Evolutionary conservation across 176 grass and related monocot species (phyloP).

Genomic region (Dendrocalamus sinicus): DNA sequence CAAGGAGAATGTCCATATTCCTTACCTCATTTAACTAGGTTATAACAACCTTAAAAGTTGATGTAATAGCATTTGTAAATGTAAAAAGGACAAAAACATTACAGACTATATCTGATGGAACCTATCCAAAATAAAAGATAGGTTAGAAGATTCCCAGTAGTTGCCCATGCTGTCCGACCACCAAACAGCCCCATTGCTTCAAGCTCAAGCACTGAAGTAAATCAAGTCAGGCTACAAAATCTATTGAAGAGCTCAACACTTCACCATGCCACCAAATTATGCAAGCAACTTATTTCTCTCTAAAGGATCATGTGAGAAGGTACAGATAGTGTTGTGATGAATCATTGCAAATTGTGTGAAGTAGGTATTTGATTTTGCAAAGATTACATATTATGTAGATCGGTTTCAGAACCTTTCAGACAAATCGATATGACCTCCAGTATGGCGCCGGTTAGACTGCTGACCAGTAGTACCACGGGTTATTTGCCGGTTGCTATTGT

Average conservation of each 20-base stretch:
- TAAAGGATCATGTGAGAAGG: too few relatives aligned
- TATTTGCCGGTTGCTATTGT: too few relatives aligned
- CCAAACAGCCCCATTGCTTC: slow-evolving; percentile 29
- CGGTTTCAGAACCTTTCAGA: too few relatives aligned
- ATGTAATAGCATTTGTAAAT: slow-evolving; percentile 4
- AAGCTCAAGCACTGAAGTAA: slow-evolving; percentile 46
- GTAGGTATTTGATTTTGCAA: too few relatives aligned
- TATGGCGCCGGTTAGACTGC: too few relatives aligned
- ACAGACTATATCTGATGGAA: slow-evolving; percentile 22
- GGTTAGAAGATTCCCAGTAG: slow-evolving; percentile 17
- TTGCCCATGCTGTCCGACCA: slow-evolving; percentile 38
- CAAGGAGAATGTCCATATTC: slow-evolving; percentile 24
- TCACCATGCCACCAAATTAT: slow-evolving; percentile 12
- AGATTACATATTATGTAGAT: neutral
- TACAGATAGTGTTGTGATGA: too few relatives aligned
- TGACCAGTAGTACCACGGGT: too few relatives aligned
- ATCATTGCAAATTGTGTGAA: neutral
- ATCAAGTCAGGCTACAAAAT: slow-evolving; percentile 27
- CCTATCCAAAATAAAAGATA: slow-evolving; percentile 25
- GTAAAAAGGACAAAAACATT: slow-evolving; percentile 27
- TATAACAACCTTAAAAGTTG: slow-evolving; percentile 32
- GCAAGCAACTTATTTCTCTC: slow-evolving; percentile 3
- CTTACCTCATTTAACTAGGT: neutral
- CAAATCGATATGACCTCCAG: too few relatives aligned
- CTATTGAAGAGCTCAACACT: slow-evolving; percentile 14